Percentiles rank a stretch among this genome's conserved stretches.
Conservation (phyloP, 331 rosid species). For the Dryas integrifolia region DNA sequence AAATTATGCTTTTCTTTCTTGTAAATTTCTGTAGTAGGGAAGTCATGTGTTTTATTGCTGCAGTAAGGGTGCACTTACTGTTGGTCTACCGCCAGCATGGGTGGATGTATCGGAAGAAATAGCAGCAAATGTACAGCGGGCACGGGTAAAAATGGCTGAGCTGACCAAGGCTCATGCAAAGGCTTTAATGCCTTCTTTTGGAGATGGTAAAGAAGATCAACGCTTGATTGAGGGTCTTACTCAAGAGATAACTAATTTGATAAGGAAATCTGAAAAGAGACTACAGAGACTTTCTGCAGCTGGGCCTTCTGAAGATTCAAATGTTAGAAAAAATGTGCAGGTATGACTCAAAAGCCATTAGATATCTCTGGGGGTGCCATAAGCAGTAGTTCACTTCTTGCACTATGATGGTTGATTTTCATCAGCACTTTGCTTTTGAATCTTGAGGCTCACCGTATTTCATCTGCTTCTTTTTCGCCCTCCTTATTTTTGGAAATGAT, state of each 20-base stretch:
- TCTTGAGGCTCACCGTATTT: neutral
- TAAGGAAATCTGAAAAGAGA: slow-evolving; percentile 77
- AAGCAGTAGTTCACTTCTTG: slow-evolving; percentile 2
- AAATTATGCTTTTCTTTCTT: neutral
- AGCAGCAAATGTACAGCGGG: slow-evolving; percentile 78
- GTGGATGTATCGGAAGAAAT: slow-evolving; percentile 96
- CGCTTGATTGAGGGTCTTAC: slow-evolving; percentile 77
- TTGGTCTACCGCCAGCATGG: slow-evolving; percentile 98
- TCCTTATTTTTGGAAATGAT: neutral
- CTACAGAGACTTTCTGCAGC: slow-evolving; percentile 71
- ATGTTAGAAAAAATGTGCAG: slow-evolving; percentile 94
- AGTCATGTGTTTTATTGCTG: slow-evolving; percentile 28
- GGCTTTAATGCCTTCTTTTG: slow-evolving; percentile 96
- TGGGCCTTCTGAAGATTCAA: slow-evolving; percentile 94
- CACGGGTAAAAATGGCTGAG: slow-evolving; percentile 79
- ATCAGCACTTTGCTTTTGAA: neutral
- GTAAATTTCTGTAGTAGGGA: neutral
- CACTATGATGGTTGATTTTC: neutral
- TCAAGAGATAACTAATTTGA: slow-evolving; percentile 73
- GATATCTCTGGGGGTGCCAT: slow-evolving; percentile 5
- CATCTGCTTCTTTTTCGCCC: neutral
- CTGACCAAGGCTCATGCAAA: slow-evolving; percentile 85
- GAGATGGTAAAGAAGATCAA: slow-evolving; percentile 92
- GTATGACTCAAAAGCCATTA: slow-evolving; percentile 36
- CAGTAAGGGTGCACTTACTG: slow-evolving; percentile 67